Base-by-base conservation (phyloP, 1,284 basidiomycete genomes). In the Moniliella sp. region DNA sequence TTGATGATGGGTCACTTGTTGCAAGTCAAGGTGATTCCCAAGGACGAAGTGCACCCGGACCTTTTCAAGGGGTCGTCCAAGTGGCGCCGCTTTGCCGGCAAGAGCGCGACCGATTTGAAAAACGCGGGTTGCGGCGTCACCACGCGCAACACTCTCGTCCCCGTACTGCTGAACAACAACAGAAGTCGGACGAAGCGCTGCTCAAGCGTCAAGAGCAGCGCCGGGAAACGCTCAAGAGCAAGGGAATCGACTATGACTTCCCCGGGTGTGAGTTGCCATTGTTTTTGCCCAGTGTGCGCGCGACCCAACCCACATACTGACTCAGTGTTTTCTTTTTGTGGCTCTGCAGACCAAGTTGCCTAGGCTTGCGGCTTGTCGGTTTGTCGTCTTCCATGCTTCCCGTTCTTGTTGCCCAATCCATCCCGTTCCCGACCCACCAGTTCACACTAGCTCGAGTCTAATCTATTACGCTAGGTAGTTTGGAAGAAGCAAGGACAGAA, bases 61-160 rank as follows among this genome's bases (percentile, higher is more conserved):
- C 64, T 97, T 3, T 99, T 91, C 91, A 67, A 88, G 10, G 88
- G 91, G n/a, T 81, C 86, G 14, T 88, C 93, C 62, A 86, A 81
- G 62, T 97, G 76, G 73, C 68, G 76, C 39, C 63, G 65, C 3
- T 71, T 93, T 2, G 84, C 88, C 0, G 65, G 61, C 10, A 75
- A 73, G n/a, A n/a, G n/a, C n/a, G n/a, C n/a, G n/a, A n/a, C n/a
- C n/a, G n/a, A n/a, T n/a, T n/a, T n/a, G n/a, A n/a, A n/a, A n/a
- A n/a, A n/a, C n/a, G n/a, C n/a, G n/a, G n/a, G n/a, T n/a, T n/a
- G 5, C 73, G 79, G 29, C 62, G 74, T 73, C 37, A 34, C 43
- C 68, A 79, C 43, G 64, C 72, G 18, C 67, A 72, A 47, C 76
- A 82, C 48, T 78, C 88, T 63, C 23, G 37, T 36, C 64, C 68